Evolutionary conservation across 2,329 filamentous ascomycete genomes (phyloP).

Genomic region (Ophiostoma tasmaniense): DNA sequence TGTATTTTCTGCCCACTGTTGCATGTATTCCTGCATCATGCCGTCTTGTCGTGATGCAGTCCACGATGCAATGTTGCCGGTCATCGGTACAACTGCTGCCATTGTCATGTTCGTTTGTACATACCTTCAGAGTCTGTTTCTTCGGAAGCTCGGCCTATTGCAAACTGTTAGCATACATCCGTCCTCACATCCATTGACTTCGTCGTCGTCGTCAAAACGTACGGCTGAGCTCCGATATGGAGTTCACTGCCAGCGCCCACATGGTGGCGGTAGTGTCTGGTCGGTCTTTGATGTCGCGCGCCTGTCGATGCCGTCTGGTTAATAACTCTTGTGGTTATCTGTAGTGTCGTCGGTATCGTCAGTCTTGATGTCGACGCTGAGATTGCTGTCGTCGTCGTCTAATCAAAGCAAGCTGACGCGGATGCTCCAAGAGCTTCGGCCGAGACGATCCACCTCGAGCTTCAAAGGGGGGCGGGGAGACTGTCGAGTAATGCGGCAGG

Average conservation of each 20-base stretch:
- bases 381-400: neutral
- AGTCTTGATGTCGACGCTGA: neutral
- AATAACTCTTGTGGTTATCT: neutral
- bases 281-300: neutral
- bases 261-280: neutral
- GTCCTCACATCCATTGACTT: neutral
- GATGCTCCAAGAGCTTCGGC: constrained; percentile 15
- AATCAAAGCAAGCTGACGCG: constrained; percentile 8
- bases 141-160: constrained; percentile 36
- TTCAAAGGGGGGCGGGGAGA: constrained; percentile 6
- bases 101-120: neutral
- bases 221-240: constrained; percentile 7
- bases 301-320: neutral
- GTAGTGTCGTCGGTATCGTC: neutral
- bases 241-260: constrained; percentile 9
- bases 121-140: constrained; percentile 41
- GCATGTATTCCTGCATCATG: neutral
- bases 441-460: constrained; percentile 10
- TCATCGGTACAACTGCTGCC: neutral
- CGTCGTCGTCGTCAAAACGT: neutral
- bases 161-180: constrained; percentile 6
- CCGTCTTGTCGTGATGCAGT: neutral
- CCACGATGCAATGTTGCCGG: constrained; percentile 15
- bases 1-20: no score
- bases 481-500: neutral